Evolutionary conservation across 2,329 filamentous ascomycete genomes (phyloP).

Genomic region (Sporothrix phasma): DNA sequence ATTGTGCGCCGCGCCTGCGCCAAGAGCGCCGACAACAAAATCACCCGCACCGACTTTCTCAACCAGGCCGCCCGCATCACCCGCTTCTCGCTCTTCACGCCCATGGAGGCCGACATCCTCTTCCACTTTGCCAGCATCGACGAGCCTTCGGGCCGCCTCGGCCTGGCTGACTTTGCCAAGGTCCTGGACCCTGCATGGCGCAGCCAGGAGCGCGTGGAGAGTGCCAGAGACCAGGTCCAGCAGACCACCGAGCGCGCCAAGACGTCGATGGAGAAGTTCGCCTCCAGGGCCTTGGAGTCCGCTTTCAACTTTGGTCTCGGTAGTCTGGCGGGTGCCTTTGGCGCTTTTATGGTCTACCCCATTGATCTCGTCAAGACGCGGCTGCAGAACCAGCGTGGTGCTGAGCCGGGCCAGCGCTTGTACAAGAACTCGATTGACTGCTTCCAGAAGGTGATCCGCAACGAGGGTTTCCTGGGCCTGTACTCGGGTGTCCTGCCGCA

Average conservation of each 20-base stretch:
- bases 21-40: constrained; percentile 81
- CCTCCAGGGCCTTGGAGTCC: constrained; percentile 62
- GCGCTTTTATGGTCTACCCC: constrained; percentile 98
- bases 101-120: constrained; percentile 96
- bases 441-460: constrained; percentile 81
- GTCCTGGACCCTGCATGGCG: constrained; percentile 92
- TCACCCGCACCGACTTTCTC: constrained; percentile 86
- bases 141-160: constrained; percentile 74
- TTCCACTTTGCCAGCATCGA: constrained; percentile 97
- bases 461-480: constrained; percentile 80
- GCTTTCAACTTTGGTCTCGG: constrained; percentile 85
- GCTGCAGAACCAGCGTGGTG: constrained; percentile 90
- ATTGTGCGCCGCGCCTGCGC: constrained; percentile 79
- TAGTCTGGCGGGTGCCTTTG: constrained; percentile 86
- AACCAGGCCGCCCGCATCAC: constrained; percentile 87
- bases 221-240: constrained; percentile 33
- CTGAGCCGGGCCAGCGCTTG: constrained; percentile 70
- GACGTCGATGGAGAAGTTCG: constrained; percentile 43
- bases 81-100: constrained; percentile 90
- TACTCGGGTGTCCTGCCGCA: constrained; percentile 95
- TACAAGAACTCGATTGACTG: constrained; percentile 99
- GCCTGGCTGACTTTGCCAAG: constrained; percentile 79
- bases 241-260: constrained; percentile 36
- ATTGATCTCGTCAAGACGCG: constrained; percentile 98
- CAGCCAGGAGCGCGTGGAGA: constrained; percentile 39